Evolutionary conservation across 2,329 filamentous ascomycete genomes (phyloP), one percentile per base, ranked within the genome.

Genomic region (Geosmithia morbida): DNA sequence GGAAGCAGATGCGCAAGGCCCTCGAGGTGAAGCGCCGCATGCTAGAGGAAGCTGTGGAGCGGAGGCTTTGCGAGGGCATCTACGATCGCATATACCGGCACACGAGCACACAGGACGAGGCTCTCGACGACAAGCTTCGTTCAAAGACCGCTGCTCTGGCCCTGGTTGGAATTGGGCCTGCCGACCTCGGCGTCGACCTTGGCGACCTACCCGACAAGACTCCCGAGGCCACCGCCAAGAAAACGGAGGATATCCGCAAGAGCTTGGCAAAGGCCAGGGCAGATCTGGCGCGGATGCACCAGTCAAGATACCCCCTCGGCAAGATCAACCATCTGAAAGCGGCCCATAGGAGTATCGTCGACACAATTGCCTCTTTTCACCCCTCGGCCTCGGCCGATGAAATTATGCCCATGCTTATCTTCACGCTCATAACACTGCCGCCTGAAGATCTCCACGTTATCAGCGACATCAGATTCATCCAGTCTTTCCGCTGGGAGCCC

Each of bases 341-440:
- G 40, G 86, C 87, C 2, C 92, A 97, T 63, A 94, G 94, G 67
- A 84, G 82, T 53, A 97, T 98, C 52, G 92, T 98, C 45, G 90
- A 97, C 61, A 89, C 88, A 1, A 63, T 83, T 45, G 73, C 77
- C 3, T 72, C 79, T 54, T 81, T 82, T 50, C 78, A 81, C 51
- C 78, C 77, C 17, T 81, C 89, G 1, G 95, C 92, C 1, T 97
- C 92, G 1, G 92, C 92, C 2, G 92, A 98, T 59, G 92, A 97
- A 65, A 94, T 98, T 48, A 81, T 98, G 61, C 92, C 92, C 1
- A 95, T 94, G 63, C 74, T 98, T 52, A 98, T 98, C 51, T 98
- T 94, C 66, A 87, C 88, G 0, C 75, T 98, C 50, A 94, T 98
- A 59, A 96, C 88, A 2, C 83, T 89, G 43, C 83, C 87, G 0